These are phyloP conservation scores for Dipteronia sinensis DNA, from an alignment of 345 rosid genomes.

Conservation along the genomic window DNA sequence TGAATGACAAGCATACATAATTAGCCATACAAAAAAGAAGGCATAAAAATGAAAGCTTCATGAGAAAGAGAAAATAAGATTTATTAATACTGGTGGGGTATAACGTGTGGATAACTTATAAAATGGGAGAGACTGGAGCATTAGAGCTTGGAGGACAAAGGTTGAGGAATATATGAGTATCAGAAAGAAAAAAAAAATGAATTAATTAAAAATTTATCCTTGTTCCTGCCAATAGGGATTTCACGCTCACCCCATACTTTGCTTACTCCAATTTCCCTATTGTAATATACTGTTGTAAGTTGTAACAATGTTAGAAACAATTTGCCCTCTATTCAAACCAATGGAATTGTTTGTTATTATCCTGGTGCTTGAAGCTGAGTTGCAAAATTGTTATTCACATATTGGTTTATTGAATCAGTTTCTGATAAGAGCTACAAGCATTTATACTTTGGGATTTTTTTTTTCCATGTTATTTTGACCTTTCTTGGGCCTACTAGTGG, in stretches of 20 bases:
- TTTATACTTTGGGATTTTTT: neutral
- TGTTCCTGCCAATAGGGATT: too few relatives aligned
- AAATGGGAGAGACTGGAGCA: neutral
- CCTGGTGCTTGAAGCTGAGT: too few relatives aligned
- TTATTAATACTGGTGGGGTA: neutral
- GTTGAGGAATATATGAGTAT: too few relatives aligned
- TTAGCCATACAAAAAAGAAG: neutral
- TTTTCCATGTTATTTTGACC: neutral
- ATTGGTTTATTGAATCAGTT: neutral
- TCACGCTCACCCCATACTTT: neutral
- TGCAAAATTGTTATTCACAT: neutral
- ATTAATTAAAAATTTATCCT: too few relatives aligned
- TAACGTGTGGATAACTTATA: neutral
- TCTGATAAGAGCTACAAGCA: neutral
- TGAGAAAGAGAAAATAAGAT: neutral
- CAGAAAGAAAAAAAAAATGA: too few relatives aligned
- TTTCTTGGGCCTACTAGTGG: neutral
- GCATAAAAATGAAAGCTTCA: neutral
- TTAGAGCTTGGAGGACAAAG: too few relatives aligned
- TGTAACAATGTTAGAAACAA: neutral
- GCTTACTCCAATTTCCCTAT: neutral
- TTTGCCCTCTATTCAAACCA: neutral
- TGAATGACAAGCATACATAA: neutral
- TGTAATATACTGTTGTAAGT: neutral
- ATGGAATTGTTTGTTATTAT: too few relatives aligned